These are phyloP conservation scores for Alternaria sp. DNA, from an alignment of 2,329 filamentous ascomycete species.

Conservation along the genomic window DNA sequence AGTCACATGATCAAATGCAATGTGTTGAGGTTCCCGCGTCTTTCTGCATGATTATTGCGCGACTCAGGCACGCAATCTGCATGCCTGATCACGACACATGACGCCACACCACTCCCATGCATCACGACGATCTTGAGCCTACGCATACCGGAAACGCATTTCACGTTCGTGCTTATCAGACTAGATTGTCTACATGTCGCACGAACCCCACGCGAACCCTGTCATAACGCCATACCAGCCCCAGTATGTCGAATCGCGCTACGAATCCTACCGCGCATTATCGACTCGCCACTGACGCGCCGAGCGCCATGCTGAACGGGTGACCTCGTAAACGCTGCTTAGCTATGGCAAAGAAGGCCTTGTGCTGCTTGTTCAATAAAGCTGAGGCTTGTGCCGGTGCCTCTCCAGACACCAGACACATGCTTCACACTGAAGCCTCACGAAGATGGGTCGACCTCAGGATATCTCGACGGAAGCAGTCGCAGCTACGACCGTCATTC, in stretches of 20 bases:
- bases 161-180: background rate
- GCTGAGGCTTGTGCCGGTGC: background rate
- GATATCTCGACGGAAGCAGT: background rate
- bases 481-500: background rate
- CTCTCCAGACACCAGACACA: background rate
- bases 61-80: conserved; percentile 6
- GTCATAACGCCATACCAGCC: conserved; percentile 9
- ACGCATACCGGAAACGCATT: background rate
- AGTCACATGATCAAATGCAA: background rate
- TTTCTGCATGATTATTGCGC: background rate
- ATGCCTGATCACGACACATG: conserved; percentile 5
- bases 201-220: background rate
- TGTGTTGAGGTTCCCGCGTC: background rate
- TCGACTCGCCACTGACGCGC: background rate
- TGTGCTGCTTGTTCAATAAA: background rate
- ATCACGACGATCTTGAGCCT: background rate
- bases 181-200: background rate
- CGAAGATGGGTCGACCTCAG: conserved; percentile 1
- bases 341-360: background rate
- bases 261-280: background rate
- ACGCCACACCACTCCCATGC: background rate
- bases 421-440: background rate
- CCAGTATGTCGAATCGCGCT: conserved; percentile 10
- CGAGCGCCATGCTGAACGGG: background rate
- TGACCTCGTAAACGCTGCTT: background rate